Percentiles rank a stretch among this genome's conserved stretches.
These are phyloP conservation scores for Maudiozyma pseudohumilis DNA, from an alignment of 805 yeast species.

Conservation along the genomic window DNA sequence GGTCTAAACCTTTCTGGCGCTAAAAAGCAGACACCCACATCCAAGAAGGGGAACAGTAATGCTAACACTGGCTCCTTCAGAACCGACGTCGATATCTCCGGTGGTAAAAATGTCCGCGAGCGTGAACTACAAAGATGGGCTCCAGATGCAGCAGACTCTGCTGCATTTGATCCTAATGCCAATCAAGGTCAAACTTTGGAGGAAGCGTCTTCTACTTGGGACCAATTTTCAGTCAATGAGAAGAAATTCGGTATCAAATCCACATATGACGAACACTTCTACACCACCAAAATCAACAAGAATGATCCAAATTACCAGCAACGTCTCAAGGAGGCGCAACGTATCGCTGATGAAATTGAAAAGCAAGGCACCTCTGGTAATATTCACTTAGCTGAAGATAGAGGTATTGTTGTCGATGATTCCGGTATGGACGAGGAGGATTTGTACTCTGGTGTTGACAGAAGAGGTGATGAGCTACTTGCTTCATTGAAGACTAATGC, in stretches of 20 bases:
- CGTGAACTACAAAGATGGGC: constrained; percentile 79
- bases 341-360: constrained; percentile 77
- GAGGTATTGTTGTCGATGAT: constrained; percentile 70
- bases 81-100: constrained; percentile 81
- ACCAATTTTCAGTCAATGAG: constrained; percentile 89
- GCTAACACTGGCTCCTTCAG: too few relatives aligned
- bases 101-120: constrained; percentile 39
- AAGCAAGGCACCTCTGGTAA: constrained; percentile 53
- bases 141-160: constrained; percentile 42
- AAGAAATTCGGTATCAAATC: constrained; percentile 82
- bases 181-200: constrained; percentile 26
- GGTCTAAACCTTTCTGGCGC: constrained; percentile 26
- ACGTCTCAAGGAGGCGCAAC: constrained; percentile 60
- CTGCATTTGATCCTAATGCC: constrained; percentile 1
- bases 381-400: constrained; percentile 82
- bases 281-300: constrained; percentile 70
- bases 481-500: constrained; percentile 26
- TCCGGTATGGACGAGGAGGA: constrained; percentile 92
- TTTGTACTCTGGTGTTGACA: constrained; percentile 84
- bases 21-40: too few relatives aligned
- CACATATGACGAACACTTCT: constrained; percentile 70
- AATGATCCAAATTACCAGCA: constrained; percentile 62
- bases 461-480: constrained; percentile 33
- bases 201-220: constrained; percentile 49
- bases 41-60: too few relatives aligned